These are phyloP conservation scores for Scorias spongiosa DNA, from an alignment of 2,329 filamentous ascomycete species.

Conservation along the genomic window DNA sequence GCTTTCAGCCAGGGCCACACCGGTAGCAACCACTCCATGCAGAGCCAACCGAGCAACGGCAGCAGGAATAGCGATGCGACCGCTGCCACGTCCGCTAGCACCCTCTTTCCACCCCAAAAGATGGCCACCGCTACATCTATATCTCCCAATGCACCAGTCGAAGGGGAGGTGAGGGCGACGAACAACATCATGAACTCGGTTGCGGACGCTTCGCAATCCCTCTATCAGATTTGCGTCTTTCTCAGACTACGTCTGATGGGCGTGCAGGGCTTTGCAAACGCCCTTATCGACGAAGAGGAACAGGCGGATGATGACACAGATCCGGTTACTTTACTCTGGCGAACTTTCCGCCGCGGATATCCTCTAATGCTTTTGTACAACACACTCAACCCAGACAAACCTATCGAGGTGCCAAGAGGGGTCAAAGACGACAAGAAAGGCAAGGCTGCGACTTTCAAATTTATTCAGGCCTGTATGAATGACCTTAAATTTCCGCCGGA, in stretches of 20 bases:
- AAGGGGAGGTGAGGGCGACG: conserved; percentile 55
- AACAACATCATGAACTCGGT: conserved; percentile 96
- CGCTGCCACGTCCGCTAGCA: conserved; percentile 29
- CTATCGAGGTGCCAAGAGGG: conserved; percentile 36
- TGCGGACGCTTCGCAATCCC: conserved; percentile 76
- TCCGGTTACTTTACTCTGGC: conserved; percentile 84
- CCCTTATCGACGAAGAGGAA: conserved; percentile 57
- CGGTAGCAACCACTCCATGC: conserved; percentile 31
- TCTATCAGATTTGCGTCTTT: conserved; percentile 89
- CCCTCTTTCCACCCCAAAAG: conserved; percentile 25
- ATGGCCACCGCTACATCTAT: conserved; percentile 11
- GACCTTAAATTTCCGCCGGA: conserved; percentile 64
- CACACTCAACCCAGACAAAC: conserved; percentile 54
- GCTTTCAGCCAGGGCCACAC: conserved; percentile 21
- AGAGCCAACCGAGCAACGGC: conserved; percentile 29
- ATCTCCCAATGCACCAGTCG: conserved; percentile 20
- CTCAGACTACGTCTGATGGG: conserved; percentile 67
- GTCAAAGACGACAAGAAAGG: conserved; percentile 58
- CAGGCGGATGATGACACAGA: conserved; percentile 53
- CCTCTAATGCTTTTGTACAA: conserved; percentile 86
- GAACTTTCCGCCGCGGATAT: conserved; percentile 65
- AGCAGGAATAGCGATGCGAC: conserved; percentile 33
- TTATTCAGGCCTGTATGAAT: conserved; percentile 74
- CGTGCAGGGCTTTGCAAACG: conserved; percentile 68
- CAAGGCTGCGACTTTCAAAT: conserved; percentile 82